Conservation (phyloP, 352 stramenopile genomes). For the Nothophytophthora sp. region DNA sequence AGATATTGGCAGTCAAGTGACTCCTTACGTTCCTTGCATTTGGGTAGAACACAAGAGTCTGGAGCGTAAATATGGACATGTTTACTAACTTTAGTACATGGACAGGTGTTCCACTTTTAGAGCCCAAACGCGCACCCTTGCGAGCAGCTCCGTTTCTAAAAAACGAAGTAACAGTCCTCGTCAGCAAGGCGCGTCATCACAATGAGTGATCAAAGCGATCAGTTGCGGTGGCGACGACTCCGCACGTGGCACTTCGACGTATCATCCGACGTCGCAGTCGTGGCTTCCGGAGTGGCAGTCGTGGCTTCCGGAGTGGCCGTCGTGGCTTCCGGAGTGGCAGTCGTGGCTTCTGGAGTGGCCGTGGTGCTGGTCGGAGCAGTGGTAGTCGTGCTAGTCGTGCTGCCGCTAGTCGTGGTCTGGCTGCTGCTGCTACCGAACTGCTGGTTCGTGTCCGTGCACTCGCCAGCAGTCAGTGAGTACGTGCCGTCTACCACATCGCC, state of each 20-base stretch:
- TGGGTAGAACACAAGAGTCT: too few relatives aligned
- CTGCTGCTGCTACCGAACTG: conserved; percentile 37
- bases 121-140: conserved; percentile 4
- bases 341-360: conserved; percentile 2
- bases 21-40: too few relatives aligned
- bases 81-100: conserved; percentile 11
- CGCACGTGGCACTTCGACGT: conserved; percentile 23
- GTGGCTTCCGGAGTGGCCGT: background rate
- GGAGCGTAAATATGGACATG: conserved; percentile 4
- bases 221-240: conserved; percentile 10
- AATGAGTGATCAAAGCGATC: conserved; percentile 2
- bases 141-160: conserved; percentile 2
- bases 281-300: background rate
- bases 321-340: background rate
- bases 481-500: conserved; percentile 50
- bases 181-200: background rate
- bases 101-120: conserved; percentile 7
- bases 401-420: conserved; percentile 14
- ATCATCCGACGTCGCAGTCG: conserved; percentile 4
- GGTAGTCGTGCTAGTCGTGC: conserved; percentile 8
- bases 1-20: too few relatives aligned
- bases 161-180: too few relatives aligned
- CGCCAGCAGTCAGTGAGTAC: conserved; percentile 45
- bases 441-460: conserved; percentile 40
- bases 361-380: conserved; percentile 7